A percentile compares a stretch with the other conserved stretches of the same genome.
These are phyloP conservation scores for Fraxinus americana DNA, from an alignment of 257 asterid genomes.

Conservation along the genomic window DNA sequence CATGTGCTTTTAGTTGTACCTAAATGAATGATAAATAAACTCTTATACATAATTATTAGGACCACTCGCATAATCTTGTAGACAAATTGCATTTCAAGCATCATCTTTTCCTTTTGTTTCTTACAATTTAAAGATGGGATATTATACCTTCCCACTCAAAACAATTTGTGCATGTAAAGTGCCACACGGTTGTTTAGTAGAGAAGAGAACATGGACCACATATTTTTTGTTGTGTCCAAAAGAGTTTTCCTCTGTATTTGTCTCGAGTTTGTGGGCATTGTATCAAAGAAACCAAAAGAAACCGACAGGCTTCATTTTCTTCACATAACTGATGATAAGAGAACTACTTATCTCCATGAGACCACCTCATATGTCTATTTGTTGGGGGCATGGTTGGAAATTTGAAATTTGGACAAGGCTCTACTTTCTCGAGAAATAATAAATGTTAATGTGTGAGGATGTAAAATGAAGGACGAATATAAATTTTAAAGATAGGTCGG, in stretches of 20 bases:
- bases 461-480: background rate
- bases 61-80: conserved; percentile 36
- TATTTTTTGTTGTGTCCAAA: conserved; percentile 29
- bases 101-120: conserved; percentile 23
- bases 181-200: conserved; percentile 22
- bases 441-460: background rate
- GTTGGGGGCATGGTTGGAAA: background rate
- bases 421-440: background rate
- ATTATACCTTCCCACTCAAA: conserved; percentile 43
- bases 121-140: conserved; percentile 47
- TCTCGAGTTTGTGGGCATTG: conserved; percentile 34
- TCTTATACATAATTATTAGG: conserved; percentile 28
- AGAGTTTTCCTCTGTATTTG: conserved; percentile 23
- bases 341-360: conserved; percentile 1
- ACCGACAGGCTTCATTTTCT: conserved; percentile 29
- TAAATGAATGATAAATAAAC: conserved; percentile 43
- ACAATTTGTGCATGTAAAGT: conserved; percentile 37
- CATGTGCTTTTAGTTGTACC: conserved; percentile 75
- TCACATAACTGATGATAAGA: conserved; percentile 18
- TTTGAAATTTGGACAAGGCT: background rate
- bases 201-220: conserved; percentile 27
- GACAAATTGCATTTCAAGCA: conserved; percentile 58
- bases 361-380: background rate
- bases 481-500: background rate
- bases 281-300: conserved; percentile 24